Base-by-base conservation (phyloP, 495 filamentous ascomycete genomes). In the Trichoderma orchidacearum region DNA sequence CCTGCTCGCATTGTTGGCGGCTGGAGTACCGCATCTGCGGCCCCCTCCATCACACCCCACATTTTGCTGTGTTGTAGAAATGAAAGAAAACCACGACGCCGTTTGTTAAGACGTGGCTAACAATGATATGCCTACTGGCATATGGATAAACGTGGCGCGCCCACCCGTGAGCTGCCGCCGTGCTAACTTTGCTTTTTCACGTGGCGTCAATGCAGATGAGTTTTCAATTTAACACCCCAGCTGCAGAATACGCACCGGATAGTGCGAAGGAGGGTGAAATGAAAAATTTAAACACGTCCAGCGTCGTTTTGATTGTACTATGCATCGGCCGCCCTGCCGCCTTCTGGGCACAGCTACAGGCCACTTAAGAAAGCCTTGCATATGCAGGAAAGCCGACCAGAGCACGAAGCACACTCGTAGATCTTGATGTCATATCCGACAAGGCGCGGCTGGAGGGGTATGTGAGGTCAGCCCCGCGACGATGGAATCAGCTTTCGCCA, bases 341-440 rank as follows among this genome's bases (percentile, higher is more conserved):
- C 34, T 18, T 17, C 41, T 21, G 27, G 41, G 18, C 41, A 48
- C 41, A n/a, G n/a, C 15, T 41, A 41, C 36, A 41, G 36, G 13
- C 36, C 32, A 8, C 36, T 17, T 23, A n/a, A n/a, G 12, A 23
- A 48, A 23, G 41, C 41, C 41, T 25, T 48, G 41, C 41, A 48
- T 48, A 48, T 48, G 41, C 41, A 48, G 18, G 21, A 1, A 13
- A 36, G 34, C 34, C 34, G 34, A 15, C 34, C 5, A 48, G 15
- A n/a, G 13, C 11, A 41, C 27, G 41, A 23, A 48, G 41, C 41
- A 48, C 18, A n/a, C n/a, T n/a, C n/a, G 32, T 13, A 48, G 41
- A 48, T 48, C 41, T 48, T 23, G 41, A 48, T 48, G 41, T 48
- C 41, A 48, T 23, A 48, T 48, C 41, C 41, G 41, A 48, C 41